Percentiles rank a stretch among this genome's conserved stretches.
phyloP scores from a whole-genome alignment of 305 asterid species.

The Rubia peregrina region DNA sequence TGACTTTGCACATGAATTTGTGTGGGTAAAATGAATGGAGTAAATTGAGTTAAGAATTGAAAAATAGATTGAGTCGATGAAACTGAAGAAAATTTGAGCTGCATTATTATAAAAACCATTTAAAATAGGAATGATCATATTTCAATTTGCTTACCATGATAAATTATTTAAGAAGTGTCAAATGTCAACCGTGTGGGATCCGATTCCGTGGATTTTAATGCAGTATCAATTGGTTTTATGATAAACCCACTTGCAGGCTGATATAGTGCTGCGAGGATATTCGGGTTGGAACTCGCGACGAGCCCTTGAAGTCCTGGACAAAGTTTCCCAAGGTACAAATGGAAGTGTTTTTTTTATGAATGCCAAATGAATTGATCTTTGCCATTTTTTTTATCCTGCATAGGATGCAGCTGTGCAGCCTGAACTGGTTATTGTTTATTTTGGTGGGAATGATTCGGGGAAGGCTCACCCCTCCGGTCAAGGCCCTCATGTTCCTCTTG shows the following conservation, averaged over 20 bases:
- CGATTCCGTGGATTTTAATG: too few relatives aligned
- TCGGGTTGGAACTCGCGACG: conserved; percentile 83
- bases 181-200: too few relatives aligned
- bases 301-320: conserved; percentile 57
- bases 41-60: too few relatives aligned
- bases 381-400: not conserved
- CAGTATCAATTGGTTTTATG: too few relatives aligned
- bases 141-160: not conserved
- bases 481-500: conserved; percentile 78
- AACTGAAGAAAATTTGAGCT: too few relatives aligned
- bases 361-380: too few relatives aligned
- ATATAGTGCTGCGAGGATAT: conserved; percentile 70
- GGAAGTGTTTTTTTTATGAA: not conserved
- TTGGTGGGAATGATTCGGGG: conserved; percentile 80
- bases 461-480: conserved; percentile 56
- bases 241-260: conserved; percentile 41
- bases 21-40: too few relatives aligned
- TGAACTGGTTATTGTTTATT: conserved; percentile 64
- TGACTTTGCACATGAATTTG: too few relatives aligned
- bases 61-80: too few relatives aligned
- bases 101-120: too few relatives aligned
- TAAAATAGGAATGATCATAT: too few relatives aligned
- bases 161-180: too few relatives aligned
- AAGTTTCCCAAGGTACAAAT: conserved; percentile 65
- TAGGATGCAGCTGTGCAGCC: conserved; percentile 76